These are phyloP conservation scores for Alternaria infectoria DNA, from an alignment of 2,329 filamentous ascomycete species.

Conservation along the genomic window DNA sequence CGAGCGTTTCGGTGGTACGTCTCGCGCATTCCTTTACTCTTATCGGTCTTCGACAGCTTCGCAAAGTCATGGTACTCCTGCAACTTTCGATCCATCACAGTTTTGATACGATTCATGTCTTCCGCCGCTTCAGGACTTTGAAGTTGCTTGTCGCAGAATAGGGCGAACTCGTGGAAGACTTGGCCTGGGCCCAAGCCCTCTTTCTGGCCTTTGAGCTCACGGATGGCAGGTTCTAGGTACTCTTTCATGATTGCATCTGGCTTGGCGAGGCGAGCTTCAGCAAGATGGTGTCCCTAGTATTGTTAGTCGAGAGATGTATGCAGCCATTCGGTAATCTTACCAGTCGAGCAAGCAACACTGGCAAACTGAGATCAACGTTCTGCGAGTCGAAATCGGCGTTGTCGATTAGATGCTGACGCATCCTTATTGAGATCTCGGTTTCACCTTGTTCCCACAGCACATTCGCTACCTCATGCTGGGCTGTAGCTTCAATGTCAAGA, in stretches of 20 bases:
- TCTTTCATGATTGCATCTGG: constrained; percentile 87
- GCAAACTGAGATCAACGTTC: constrained; percentile 36
- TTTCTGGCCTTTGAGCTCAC: constrained; percentile 73
- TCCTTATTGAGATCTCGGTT: constrained; percentile 83
- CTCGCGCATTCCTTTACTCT: constrained; percentile 55
- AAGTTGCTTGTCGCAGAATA: constrained; percentile 93
- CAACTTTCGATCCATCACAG: constrained; percentile 78
- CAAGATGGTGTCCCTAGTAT: constrained; percentile 77
- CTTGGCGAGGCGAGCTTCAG: constrained; percentile 87
- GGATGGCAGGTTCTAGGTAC: constrained; percentile 84
- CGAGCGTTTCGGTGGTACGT: constrained; percentile 63
- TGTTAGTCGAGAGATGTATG: constrained; percentile 14
- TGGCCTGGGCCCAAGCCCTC: constrained; percentile 78
- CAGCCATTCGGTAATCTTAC: constrained; percentile 45
- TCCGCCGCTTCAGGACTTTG: constrained; percentile 84
- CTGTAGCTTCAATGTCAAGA: constrained; percentile 75
- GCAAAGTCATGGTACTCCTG: constrained; percentile 80
- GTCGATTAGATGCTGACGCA: constrained; percentile 73
- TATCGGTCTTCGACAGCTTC: constrained; percentile 59
- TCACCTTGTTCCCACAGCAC: constrained; percentile 96
- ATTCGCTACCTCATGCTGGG: constrained; percentile 82
- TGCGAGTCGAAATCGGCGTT: constrained; percentile 42
- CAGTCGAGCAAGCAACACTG: constrained; percentile 84
- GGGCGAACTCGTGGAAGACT: constrained; percentile 93
- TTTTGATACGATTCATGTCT: constrained; percentile 81